Evolutionary conservation across 345 rosid genomes (phyloP), one percentile per base, ranked within the genome.

Genomic region (Citrus sinensis): DNA sequence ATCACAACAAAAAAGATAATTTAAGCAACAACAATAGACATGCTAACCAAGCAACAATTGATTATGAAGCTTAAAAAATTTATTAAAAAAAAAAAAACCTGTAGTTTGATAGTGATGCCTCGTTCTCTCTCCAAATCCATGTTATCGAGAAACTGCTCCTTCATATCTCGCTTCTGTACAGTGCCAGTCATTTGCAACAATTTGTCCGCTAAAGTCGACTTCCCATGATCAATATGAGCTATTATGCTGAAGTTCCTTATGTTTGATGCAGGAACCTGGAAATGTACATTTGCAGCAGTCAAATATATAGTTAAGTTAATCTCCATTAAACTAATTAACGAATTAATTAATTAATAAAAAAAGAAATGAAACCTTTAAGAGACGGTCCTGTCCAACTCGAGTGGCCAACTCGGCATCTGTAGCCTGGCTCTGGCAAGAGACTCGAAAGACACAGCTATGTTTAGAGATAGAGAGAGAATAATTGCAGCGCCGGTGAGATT

Each of bases 101-200:
- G 99, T 22, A 96, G 90, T 82, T 96, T 96, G 84, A 96, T 96
- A 0, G 98, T 96, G 73, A 96, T 96, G 92, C 99, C 99, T 68
- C 99, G 86, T 82, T 96, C 98, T 78, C 99, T 88, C 88, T 94
- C 99, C 87, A 96, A 92, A 81, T 96, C 99, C 98, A 96, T 96
- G 75, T 89, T 96, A 86, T 96, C 99, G 58, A 96, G 94, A 81
- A 93, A 96, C 89, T 96, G 99, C 2, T 91, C 97, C 89, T 96
- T 92, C 99, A 96, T 92, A 29, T 96, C 99, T 62, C 99, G 88
- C 68, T 83, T 89, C 86, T 93, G 93, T 4, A 96, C 98, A 42
- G 99, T 96, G 59, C 99, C 99, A 56, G 99, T 96, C 70, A 87
- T 81, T 74, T 96, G 97, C 79, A 96, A 98, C 87, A 96, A 81